Evolutionary conservation across 306 rosid genomes (phyloP).

Genomic region (Elaeagnus macrophylla): DNA sequence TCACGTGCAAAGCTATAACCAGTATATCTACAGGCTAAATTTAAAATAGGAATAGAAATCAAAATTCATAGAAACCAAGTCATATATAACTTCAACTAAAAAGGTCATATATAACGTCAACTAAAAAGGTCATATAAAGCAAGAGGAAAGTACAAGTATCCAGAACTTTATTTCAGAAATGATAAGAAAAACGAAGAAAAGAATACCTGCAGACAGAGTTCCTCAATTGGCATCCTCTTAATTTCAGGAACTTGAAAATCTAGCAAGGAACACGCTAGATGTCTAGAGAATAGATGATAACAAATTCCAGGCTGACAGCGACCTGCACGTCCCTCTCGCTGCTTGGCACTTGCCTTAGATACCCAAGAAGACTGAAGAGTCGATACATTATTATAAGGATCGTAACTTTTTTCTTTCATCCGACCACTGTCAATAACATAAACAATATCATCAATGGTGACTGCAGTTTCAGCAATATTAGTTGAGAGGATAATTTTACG

Average conservation of each 20-base stretch:
- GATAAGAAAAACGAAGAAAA: slow-evolving; percentile 13
- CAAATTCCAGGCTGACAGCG: slow-evolving; percentile 97
- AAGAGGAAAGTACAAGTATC: background rate
- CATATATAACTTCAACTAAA: too few relatives aligned
- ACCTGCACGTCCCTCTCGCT: slow-evolving; percentile 95
- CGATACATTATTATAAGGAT: slow-evolving; percentile 75
- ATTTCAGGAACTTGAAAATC: slow-evolving; percentile 89
- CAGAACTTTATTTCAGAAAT: slow-evolving; percentile 1
- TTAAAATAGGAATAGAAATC: too few relatives aligned
- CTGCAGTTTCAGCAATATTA: slow-evolving; percentile 90
- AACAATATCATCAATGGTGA: slow-evolving; percentile 93
- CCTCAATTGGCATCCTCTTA: slow-evolving; percentile 90
- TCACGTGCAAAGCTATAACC: too few relatives aligned
- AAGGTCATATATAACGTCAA: too few relatives aligned
- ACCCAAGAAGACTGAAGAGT: slow-evolving; percentile 96
- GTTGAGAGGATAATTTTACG: slow-evolving; percentile 91
- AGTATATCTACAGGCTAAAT: too few relatives aligned
- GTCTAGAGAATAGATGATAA: slow-evolving; percentile 73
- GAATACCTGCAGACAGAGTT: slow-evolving; percentile 84
- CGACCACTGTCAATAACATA: slow-evolving; percentile 87
- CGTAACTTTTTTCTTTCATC: slow-evolving; percentile 85
- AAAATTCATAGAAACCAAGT: too few relatives aligned
- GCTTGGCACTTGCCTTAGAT: slow-evolving; percentile 94
- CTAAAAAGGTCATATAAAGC: too few relatives aligned
- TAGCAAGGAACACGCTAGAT: slow-evolving; percentile 56